Conservation (phyloP, 2,329 filamentous ascomycete species). For the Fusarium zealandicum region DNA sequence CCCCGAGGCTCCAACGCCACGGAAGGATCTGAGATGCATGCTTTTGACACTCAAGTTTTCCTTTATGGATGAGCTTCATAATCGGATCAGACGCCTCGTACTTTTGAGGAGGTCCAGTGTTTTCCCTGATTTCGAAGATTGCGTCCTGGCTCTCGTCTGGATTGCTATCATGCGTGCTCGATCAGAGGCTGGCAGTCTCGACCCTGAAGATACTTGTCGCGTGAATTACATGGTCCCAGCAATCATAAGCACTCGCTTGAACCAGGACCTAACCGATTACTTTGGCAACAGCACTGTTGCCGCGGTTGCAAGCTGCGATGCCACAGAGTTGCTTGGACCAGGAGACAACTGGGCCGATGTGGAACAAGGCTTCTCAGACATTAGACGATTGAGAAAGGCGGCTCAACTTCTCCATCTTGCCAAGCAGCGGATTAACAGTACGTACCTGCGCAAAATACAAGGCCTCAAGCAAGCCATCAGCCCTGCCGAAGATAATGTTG, state of each 20-base stretch:
- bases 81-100: no score
- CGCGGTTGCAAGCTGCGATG: constrained; percentile 7
- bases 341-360: neutral
- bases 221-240: constrained; percentile 22
- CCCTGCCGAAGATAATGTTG: constrained; percentile 8
- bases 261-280: constrained; percentile 1
- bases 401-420: constrained; percentile 3
- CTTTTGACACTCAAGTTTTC: constrained; percentile 4
- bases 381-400: constrained; percentile 2
- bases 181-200: neutral
- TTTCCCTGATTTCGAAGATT: constrained; percentile 16
- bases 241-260: neutral
- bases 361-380: neutral
- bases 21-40: neutral
- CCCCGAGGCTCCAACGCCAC: neutral
- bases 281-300: constrained; percentile 30
- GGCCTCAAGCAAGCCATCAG: constrained; percentile 21
- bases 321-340: constrained; percentile 6
- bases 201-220: neutral
- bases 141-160: constrained; percentile 31
- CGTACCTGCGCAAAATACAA: constrained; percentile 17
- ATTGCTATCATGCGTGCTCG: constrained; percentile 23
- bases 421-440: constrained; percentile 5
- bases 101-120: neutral
- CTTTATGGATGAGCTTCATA: neutral